Evolutionary conservation across 257 asterid species (phyloP), one percentile per base, ranked within the genome.

Genomic region (Euphrasia confusa): DNA sequence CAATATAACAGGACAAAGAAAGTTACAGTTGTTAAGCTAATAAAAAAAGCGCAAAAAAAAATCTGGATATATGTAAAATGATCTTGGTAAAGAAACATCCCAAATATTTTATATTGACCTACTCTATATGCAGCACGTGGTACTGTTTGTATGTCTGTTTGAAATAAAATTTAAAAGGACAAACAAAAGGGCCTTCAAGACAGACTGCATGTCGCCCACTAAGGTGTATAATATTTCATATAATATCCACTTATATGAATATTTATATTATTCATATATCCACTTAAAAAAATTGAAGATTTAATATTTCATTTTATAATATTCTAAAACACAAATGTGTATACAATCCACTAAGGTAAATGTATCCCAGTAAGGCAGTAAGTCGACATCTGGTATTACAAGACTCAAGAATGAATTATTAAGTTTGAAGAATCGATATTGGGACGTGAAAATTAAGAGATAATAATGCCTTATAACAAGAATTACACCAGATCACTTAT

Each of bases 1-100:
- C 87, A 78, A 77, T 63, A 55, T 55, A 67, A 69, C 60, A 68
- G 70, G 42, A 60, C 30, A 70, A 49, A 62, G 76, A 65, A 6
- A 35, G 45, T 44, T 39, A 37, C 50, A 59, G 52, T 58, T 26
- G 71, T 48, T 28, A 69, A 35, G 40, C 40, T 35, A 35, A 35
- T 37, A 7, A 8, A 37, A 37, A 7, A 37, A 37, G 42, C 10
- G 12, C 42, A 37, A 8, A 30, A 37, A 30, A 30, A 30, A 30
- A 30, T 30, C 33, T 30, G 33, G 33, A 30, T 30, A 30, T 30
- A 30, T 30, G 33, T 30, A 30, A 30, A 30, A 30, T 3, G 33
- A 30, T 30, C 4, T 30, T 30, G 33, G 4, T 30, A 30, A 30
- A 30, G 33, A 30, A 30, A 30, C 5, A 50, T 44, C 26, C 13